A percentile compares a stretch with the other conserved stretches of the same genome.
phyloP scores from a whole-genome alignment of 2,329 filamentous ascomycete species.

The Aspergillus sp. region DNA sequence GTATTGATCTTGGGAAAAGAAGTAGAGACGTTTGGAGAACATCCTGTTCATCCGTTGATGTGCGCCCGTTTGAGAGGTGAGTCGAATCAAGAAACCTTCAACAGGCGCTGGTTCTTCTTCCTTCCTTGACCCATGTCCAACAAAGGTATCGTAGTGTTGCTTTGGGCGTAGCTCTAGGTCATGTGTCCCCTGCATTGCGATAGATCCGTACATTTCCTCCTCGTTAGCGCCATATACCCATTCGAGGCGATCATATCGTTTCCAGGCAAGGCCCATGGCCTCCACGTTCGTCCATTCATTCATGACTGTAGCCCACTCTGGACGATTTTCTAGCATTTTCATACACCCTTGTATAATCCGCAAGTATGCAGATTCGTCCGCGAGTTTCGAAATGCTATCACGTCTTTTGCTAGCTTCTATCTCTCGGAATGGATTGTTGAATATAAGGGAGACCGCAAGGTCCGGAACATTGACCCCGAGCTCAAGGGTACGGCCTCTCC shows the following conservation, averaged over 20 bases:
- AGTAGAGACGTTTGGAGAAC: constrained; percentile 67
- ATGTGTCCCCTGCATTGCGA: constrained; percentile 66
- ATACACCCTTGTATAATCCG: constrained; percentile 59
- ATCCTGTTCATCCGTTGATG: constrained; percentile 59
- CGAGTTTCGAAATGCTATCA: constrained; percentile 39
- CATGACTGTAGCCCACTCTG: constrained; percentile 61
- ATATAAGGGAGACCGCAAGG: constrained; percentile 57
- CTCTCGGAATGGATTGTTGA: constrained; percentile 61
- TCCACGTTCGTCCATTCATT: constrained; percentile 59
- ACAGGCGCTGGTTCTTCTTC: constrained; percentile 61
- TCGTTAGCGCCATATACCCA: constrained; percentile 68
- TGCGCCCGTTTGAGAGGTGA: constrained; percentile 63
- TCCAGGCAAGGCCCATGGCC: constrained; percentile 67
- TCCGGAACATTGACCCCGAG: constrained; percentile 65
- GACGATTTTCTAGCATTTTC: constrained; percentile 55
- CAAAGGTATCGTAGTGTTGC: constrained; percentile 60
- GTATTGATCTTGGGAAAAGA: constrained; percentile 63
- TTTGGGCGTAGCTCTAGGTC: constrained; percentile 67
- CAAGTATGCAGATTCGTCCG: constrained; percentile 57
- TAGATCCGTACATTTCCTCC: constrained; percentile 67
- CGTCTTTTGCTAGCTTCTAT: constrained; percentile 44
- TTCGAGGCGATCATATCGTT: constrained; percentile 67
- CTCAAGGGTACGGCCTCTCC: constrained; percentile 56
- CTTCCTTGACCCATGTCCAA: constrained; percentile 37
- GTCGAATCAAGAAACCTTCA: constrained; percentile 65